These are phyloP conservation scores for Pseudogymnoascus verrucosus DNA, from an alignment of 2,329 filamentous ascomycete genomes.

Conservation along the genomic window DNA sequence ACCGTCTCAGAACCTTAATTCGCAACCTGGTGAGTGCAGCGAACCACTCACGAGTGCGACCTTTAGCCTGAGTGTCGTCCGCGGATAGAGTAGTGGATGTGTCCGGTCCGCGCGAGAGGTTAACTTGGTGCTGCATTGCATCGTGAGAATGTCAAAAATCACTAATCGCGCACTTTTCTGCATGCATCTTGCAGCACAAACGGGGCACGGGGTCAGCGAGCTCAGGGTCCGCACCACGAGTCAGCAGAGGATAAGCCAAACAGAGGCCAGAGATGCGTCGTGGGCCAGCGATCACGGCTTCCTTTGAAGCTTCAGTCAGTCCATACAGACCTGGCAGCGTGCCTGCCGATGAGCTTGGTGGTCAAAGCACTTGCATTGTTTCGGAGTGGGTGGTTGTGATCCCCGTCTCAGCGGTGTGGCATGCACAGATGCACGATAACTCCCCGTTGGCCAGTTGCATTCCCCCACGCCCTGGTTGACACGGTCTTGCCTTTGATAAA, in stretches of 20 bases:
- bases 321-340: background rate
- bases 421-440: background rate
- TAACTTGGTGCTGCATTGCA: background rate
- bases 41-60: background rate
- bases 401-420: constrained; percentile 4
- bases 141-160: background rate
- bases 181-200: constrained; percentile 1
- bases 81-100: background rate
- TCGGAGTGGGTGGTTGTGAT: background rate
- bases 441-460: background rate
- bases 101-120: background rate
- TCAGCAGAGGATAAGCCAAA: background rate
- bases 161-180: background rate
- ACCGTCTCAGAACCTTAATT: background rate
- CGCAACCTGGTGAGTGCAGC: background rate
- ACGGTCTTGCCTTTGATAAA: background rate
- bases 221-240: background rate
- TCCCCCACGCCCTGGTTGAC: background rate
- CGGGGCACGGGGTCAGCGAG: background rate
- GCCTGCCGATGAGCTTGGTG: background rate
- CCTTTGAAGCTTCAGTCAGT: background rate
- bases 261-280: background rate
- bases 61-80: background rate
- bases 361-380: constrained; percentile 3
- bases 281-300: background rate